Conservation (phyloP, 1,139 yeast species). For the Arxiozyma bovina region DNA sequence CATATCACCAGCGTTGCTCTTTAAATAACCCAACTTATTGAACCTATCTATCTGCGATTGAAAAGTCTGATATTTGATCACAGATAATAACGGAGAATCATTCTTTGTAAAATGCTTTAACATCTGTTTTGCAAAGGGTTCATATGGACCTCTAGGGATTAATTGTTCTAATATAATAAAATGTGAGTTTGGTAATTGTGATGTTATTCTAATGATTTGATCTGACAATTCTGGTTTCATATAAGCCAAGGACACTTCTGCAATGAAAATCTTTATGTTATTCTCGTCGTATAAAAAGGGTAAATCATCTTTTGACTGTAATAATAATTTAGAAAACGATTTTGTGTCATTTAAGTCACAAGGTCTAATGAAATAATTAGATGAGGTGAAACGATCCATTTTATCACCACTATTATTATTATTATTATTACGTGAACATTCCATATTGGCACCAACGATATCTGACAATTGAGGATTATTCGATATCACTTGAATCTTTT, state of each 20-base stretch:
- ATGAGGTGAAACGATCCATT: slow-evolving; percentile 34
- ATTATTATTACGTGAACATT: slow-evolving; percentile 2
- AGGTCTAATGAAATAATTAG: slow-evolving; percentile 52
- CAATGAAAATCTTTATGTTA: slow-evolving; percentile 52
- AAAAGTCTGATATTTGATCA: slow-evolving; percentile 45
- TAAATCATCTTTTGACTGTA: slow-evolving; percentile 3
- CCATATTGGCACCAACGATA: slow-evolving; percentile 36
- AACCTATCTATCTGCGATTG: slow-evolving; percentile 47
- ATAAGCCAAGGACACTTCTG: slow-evolving; percentile 77
- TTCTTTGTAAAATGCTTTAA: slow-evolving; percentile 59
- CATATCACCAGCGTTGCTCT: slow-evolving; percentile 48
- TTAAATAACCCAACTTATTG: slow-evolving; percentile 37
- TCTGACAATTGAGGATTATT: slow-evolving; percentile 40
- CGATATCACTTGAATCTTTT: slow-evolving; percentile 46
- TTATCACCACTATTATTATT: too few species aligned
- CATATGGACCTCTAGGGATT: slow-evolving; percentile 51
- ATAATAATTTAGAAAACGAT: slow-evolving; percentile 36
- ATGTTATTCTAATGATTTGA: slow-evolving; percentile 46
- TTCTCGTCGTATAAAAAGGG: slow-evolving; percentile 22
- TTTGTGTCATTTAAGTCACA: slow-evolving; percentile 55
- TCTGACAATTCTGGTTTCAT: slow-evolving; percentile 68
- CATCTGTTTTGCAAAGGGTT: slow-evolving; percentile 72
- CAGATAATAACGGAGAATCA: slow-evolving; percentile 64
- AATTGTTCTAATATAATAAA: slow-evolving; percentile 66
- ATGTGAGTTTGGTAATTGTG: slow-evolving; percentile 43